A percentile compares a stretch with the other conserved stretches of the same genome.
Evolutionary conservation across 768 basidiomycete genomes (phyloP).

Genomic region (Lactifluus piperatus): DNA sequence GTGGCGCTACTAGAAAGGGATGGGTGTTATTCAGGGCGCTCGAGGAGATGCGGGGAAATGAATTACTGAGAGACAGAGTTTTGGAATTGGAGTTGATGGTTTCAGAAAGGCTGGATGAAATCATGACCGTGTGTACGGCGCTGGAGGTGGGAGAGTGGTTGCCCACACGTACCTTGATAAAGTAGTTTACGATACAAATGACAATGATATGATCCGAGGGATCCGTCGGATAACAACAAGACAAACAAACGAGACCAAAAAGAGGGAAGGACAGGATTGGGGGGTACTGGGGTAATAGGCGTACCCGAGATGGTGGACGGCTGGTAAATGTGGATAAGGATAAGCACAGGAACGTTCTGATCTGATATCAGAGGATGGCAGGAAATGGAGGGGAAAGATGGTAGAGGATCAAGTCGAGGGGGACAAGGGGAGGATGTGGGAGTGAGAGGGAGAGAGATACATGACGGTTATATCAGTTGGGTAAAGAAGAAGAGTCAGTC

Average conservation of each 20-base stretch:
- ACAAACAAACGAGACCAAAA: not conserved
- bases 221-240: not conserved
- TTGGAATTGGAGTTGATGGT: not conserved
- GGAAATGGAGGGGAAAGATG: too few species aligned
- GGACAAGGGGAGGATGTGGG: too few species aligned
- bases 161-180: not conserved
- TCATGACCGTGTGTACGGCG: not conserved
- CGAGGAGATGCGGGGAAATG: not conserved
- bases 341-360: too few species aligned
- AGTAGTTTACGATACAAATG: slow-evolving; percentile 5
- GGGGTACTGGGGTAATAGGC: not conserved
- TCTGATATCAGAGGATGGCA: too few species aligned
- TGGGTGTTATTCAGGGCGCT: not conserved
- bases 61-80: not conserved
- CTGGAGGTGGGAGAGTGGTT: not conserved
- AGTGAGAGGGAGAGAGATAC: too few species aligned
- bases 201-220: not conserved
- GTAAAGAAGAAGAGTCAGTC: too few species aligned
- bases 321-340: too few species aligned
- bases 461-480: too few species aligned
- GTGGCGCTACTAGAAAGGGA: not conserved
- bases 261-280: not conserved
- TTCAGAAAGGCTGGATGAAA: not conserved
- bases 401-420: too few species aligned
- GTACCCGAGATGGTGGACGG: too few species aligned